A percentile compares a stretch with the other conserved stretches of the same genome.
These are phyloP conservation scores for Fraxinus latifolia DNA, from an alignment of 305 asterid genomes.

Conservation along the genomic window DNA sequence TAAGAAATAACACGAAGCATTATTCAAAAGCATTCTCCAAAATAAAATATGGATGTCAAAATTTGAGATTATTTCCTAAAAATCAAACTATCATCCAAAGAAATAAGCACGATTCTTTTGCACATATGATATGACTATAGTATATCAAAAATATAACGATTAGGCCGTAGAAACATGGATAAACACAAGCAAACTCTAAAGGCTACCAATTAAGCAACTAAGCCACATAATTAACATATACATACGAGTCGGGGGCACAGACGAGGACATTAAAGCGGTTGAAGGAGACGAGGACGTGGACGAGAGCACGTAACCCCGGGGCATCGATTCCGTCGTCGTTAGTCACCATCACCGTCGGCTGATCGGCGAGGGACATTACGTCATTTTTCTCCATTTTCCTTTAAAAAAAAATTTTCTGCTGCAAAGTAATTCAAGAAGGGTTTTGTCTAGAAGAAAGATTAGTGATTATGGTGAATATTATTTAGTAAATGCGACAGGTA, in stretches of 20 bases:
- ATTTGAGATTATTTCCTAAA: neutral
- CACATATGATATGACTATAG: neutral
- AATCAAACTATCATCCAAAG: neutral
- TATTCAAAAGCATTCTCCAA: neutral
- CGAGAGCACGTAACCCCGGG: constrained; percentile 70
- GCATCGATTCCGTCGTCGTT: constrained; percentile 93
- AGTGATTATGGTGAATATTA: no score
- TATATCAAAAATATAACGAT: neutral
- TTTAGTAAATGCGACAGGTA: no score
- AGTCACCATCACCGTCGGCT: constrained; percentile 70
- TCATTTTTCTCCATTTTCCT: neutral
- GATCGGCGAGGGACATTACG: constrained; percentile 25
- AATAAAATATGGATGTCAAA: neutral
- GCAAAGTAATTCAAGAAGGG: neutral
- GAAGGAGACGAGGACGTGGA: constrained; percentile 58
- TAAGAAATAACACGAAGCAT: constrained; percentile 1
- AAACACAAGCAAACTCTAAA: neutral
- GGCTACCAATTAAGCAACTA: neutral
- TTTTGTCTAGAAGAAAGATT: neutral
- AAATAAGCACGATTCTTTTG: neutral
- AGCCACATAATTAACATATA: neutral
- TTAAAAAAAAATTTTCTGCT: neutral
- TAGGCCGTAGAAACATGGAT: neutral
- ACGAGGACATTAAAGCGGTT: constrained; percentile 67
- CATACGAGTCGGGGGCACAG: constrained; percentile 86